Conservation (phyloP, 768 basidiomycete genomes). For the Boletus speciosus region DNA sequence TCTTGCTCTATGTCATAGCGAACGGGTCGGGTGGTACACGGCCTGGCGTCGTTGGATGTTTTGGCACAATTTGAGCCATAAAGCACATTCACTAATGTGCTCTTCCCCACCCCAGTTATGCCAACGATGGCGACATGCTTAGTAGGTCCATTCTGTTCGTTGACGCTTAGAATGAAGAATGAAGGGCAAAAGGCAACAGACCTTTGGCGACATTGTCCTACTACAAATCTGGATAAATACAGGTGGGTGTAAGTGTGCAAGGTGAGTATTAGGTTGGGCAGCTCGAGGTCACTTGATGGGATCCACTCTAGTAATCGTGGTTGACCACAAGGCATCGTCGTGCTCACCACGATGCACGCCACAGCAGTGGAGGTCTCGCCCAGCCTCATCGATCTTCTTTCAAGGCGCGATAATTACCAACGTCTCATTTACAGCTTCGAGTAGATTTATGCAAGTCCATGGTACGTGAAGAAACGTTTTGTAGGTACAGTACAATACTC, state of each 20-base stretch:
- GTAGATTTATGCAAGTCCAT: background rate
- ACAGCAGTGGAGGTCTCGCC: background rate
- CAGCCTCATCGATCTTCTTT: too few species aligned
- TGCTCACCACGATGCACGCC: conserved; percentile 5
- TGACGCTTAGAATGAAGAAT: background rate
- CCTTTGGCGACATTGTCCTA: conserved; percentile 1
- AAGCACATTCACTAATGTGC: conserved; percentile 17
- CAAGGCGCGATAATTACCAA: background rate
- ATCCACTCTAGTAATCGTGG: background rate
- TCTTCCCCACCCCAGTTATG: conserved; percentile 13
- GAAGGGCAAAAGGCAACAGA: background rate
- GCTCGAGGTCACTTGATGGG: background rate
- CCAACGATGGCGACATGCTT: conserved; percentile 16
- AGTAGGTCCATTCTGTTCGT: background rate
- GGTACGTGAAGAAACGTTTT: background rate
- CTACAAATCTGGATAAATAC: background rate
- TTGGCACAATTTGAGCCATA: background rate
- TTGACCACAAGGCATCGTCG: background rate
- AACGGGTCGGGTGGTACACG: background rate
- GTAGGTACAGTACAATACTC: background rate
- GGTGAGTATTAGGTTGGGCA: background rate
- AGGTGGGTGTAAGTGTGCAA: background rate
- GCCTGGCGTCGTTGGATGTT: conserved; percentile 4
- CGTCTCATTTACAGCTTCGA: background rate
- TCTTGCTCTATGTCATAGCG: background rate